Conservation (phyloP, 2,329 filamentous ascomycete genomes). For the Ophiostoma australiae region DNA sequence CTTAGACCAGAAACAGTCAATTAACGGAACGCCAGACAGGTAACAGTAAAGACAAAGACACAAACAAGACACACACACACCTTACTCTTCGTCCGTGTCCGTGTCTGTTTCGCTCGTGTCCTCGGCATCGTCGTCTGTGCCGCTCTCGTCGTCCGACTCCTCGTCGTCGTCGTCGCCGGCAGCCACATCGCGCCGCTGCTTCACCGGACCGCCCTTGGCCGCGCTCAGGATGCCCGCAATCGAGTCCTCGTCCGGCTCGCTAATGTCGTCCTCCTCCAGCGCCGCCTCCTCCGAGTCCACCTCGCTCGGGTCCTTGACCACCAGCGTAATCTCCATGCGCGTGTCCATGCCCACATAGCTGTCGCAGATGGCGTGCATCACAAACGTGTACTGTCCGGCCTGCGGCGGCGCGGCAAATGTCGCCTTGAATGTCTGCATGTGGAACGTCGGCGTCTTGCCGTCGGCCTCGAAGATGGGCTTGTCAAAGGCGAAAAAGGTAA, state of each 20-base stretch:
- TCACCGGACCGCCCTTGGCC: slow-evolving; percentile 65
- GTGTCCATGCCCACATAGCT: slow-evolving; percentile 92
- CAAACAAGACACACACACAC: neutral
- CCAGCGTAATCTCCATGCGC: slow-evolving; percentile 82
- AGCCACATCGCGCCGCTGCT: slow-evolving; percentile 34
- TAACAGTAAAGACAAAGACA: neutral
- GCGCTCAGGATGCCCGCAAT: slow-evolving; percentile 87
- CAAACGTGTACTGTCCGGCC: slow-evolving; percentile 87
- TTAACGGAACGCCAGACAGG: neutral
- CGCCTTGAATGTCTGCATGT: slow-evolving; percentile 93
- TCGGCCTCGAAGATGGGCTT: slow-evolving; percentile 75
- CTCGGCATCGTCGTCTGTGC: slow-evolving; percentile 67
- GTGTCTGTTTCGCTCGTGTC: slow-evolving; percentile 66
- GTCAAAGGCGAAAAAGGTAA: slow-evolving; percentile 90
- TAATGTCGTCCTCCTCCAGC: slow-evolving; percentile 77
- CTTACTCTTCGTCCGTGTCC: slow-evolving; percentile 57
- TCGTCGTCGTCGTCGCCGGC: slow-evolving; percentile 41
- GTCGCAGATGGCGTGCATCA: slow-evolving; percentile 89
- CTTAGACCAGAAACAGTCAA: too few species aligned
- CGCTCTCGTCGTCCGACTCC: slow-evolving; percentile 72
- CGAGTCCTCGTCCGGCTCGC: slow-evolving; percentile 94
- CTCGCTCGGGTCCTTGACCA: slow-evolving; percentile 84
- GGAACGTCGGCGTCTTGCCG: slow-evolving; percentile 77
- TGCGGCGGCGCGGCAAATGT: slow-evolving; percentile 94
- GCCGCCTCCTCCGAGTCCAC: slow-evolving; percentile 58